A percentile compares a stretch with the other conserved stretches of the same genome.
Evolutionary conservation across 2,329 filamentous ascomycete species (phyloP).

Genomic region (Talaromyces verruculosus): DNA sequence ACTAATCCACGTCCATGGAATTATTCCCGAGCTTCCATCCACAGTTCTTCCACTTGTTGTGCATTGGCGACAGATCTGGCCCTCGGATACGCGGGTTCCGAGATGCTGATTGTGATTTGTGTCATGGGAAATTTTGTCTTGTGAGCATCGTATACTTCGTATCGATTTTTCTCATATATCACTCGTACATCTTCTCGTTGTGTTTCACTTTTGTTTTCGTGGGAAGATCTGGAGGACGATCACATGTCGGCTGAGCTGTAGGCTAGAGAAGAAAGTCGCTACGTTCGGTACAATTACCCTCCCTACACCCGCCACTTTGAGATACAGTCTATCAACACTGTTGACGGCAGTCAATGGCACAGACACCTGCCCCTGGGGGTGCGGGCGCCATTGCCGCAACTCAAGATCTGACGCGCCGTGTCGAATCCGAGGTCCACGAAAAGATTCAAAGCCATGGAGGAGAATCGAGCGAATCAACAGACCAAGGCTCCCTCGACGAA

Average conservation of each 20-base stretch:
- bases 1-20: not conserved
- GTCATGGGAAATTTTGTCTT: not conserved
- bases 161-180: not conserved
- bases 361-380: conserved; percentile 3
- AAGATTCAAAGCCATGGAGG: not conserved
- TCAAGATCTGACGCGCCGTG: not conserved
- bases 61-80: not conserved
- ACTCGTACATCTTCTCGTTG: not conserved
- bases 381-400: conserved; percentile 1
- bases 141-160: not conserved
- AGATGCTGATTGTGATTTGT: not conserved
- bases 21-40: not conserved
- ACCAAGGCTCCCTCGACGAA: conserved; percentile 15
- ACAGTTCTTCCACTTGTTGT: not conserved
- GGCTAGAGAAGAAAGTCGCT: not conserved
- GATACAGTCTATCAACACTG: not conserved
- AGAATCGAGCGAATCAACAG: conserved; percentile 11
- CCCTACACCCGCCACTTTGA: not conserved
- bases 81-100: not conserved
- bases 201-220: not conserved
- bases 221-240: not conserved
- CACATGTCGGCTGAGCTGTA: not conserved
- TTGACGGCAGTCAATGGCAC: not conserved
- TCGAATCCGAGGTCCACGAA: not conserved
- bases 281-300: not conserved